phyloP scores from a whole-genome alignment of 306 rosid species.

The Arachis stenosperma region DNA sequence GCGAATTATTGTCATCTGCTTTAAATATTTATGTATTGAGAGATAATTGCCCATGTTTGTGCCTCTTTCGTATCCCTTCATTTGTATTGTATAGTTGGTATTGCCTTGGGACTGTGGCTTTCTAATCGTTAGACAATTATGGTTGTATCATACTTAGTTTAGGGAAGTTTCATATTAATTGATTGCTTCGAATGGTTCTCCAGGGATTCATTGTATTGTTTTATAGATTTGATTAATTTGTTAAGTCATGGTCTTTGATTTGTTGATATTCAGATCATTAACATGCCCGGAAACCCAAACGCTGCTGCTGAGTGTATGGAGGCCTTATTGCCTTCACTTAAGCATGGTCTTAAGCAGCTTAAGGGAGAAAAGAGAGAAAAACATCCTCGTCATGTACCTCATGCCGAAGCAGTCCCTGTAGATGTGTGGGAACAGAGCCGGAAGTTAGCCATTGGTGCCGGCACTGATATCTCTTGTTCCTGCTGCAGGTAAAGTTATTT shows the following conservation, averaged over 20 bases:
- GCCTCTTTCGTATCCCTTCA: background rate
- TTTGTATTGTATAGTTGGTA: constrained; percentile 10
- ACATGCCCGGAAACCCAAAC: constrained; percentile 98
- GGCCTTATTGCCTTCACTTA: constrained; percentile 86
- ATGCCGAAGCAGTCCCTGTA: constrained; percentile 56
- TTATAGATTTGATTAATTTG: constrained; percentile 13
- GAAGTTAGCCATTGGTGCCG: constrained; percentile 51
- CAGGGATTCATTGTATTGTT: background rate
- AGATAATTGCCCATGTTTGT: background rate
- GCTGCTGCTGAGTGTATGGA: constrained; percentile 95
- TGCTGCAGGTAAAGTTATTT: constrained; percentile 56
- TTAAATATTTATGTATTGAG: constrained; percentile 15
- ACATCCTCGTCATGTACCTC: constrained; percentile 86
- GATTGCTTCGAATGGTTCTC: constrained; percentile 23
- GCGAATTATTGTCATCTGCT: constrained; percentile 8
- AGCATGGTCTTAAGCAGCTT: constrained; percentile 86
- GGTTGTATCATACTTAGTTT: background rate
- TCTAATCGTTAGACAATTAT: constrained; percentile 8
- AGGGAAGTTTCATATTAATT: constrained; percentile 14
- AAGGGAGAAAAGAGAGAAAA: constrained; percentile 89
- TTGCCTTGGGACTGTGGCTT: constrained; percentile 7
- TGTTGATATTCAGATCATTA: constrained; percentile 65
- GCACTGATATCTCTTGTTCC: constrained; percentile 53
- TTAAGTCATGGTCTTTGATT: constrained; percentile 18
- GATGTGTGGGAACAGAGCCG: constrained; percentile 78